Percentiles rank a stretch among this genome's conserved stretches.
Evolutionary conservation across 352 stramenopile species (phyloP).

Genomic region (Phytophthora foliorum): DNA sequence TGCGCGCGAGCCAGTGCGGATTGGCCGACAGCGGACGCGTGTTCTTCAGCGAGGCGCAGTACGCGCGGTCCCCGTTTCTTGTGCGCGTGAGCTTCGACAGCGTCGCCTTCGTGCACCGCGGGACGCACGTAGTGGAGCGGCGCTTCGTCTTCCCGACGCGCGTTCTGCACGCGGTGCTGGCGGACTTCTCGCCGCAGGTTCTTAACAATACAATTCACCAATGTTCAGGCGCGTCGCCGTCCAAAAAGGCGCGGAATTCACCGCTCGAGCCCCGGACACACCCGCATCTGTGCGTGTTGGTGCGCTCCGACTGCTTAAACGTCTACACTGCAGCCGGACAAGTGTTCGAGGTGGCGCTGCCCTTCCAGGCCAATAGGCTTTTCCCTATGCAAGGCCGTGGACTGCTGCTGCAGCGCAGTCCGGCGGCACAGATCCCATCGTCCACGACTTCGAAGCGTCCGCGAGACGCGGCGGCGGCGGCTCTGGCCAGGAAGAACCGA

Average conservation of each 20-base stretch:
- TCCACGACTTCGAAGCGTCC: conserved; percentile 42
- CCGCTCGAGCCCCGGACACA: conserved; percentile 19
- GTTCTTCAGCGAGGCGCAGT: conserved; percentile 50
- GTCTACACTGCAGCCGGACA: conserved; percentile 73
- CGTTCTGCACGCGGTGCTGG: conserved; percentile 64
- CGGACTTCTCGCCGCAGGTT: conserved; percentile 45
- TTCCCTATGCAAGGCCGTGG: conserved; percentile 55
- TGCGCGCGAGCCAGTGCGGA: conserved; percentile 30
- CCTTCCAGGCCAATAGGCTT: conserved; percentile 75
- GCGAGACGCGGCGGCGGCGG: conserved; percentile 38
- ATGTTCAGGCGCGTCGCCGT: neutral
- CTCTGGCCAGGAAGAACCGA: conserved; percentile 37
- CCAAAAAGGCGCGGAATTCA: conserved; percentile 10
- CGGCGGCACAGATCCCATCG: conserved; percentile 32
- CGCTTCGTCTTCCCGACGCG: conserved; percentile 68
- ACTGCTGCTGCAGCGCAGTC: conserved; percentile 73
- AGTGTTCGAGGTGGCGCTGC: conserved; percentile 76
- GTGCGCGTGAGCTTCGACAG: conserved; percentile 51
- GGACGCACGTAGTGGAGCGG: conserved; percentile 65
- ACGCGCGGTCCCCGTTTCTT: conserved; percentile 42
- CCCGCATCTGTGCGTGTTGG: conserved; percentile 69
- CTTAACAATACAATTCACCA: neutral
- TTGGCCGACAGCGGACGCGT: conserved; percentile 9
- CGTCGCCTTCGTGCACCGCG: conserved; percentile 68
- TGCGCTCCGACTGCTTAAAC: conserved; percentile 73